Conservation (phyloP, 352 stramenopile genomes). For the Phytophthora sojae region DNA sequence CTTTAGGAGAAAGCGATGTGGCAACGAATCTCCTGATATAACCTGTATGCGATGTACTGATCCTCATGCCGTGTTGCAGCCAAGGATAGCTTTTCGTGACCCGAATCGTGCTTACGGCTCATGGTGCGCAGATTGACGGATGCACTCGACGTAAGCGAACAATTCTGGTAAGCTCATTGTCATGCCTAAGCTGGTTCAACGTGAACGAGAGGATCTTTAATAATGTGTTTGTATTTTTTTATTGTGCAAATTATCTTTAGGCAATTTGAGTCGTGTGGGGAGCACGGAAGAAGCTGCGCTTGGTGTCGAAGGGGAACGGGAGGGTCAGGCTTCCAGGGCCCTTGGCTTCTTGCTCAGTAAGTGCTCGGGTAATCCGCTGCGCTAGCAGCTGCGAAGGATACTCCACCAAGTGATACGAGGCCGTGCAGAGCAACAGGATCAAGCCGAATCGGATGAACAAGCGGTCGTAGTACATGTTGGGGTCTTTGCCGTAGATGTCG, state of each 20-base stretch:
- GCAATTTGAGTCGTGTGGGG: constrained; percentile 26
- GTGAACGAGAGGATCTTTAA: background rate
- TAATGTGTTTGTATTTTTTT: constrained; percentile 11
- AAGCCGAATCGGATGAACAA: constrained; percentile 46
- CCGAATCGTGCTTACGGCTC: background rate
- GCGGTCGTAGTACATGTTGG: constrained; percentile 37
- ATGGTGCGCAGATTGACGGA: background rate
- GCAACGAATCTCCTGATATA: constrained; percentile 4
- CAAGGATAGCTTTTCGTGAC: background rate
- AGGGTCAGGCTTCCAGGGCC: background rate
- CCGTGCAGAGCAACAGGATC: constrained; percentile 35
- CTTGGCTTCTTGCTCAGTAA: constrained; percentile 35
- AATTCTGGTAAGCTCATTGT: background rate
- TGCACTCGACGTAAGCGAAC: background rate
- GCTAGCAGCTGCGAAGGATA: constrained; percentile 58
- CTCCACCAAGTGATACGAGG: constrained; percentile 56
- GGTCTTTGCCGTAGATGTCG: constrained; percentile 31
- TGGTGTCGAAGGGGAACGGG: constrained; percentile 17
- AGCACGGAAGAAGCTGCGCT: constrained; percentile 14
- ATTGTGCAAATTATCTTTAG: constrained; percentile 17
- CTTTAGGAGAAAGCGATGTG: background rate
- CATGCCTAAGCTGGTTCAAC: background rate
- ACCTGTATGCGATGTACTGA: constrained; percentile 20
- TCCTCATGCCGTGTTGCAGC: background rate
- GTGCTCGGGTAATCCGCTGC: constrained; percentile 32